Conservation (phyloP, 140 eudicot species). For the Bidens hawaiensis region DNA sequence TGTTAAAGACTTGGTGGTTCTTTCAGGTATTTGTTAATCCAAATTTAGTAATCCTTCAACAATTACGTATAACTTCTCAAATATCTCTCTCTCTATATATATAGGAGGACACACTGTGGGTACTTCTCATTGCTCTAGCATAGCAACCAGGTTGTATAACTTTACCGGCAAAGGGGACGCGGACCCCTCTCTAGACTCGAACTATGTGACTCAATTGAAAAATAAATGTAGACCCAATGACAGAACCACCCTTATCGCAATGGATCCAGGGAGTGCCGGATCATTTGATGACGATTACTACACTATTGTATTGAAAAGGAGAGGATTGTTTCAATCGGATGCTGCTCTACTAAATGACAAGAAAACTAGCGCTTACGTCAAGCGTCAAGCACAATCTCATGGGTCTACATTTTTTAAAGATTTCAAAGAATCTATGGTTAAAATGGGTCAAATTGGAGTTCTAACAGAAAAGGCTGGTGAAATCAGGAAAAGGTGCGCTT, state of each 20-base stretch:
- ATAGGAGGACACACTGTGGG: conserved; percentile 49
- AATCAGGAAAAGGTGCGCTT: conserved; percentile 24
- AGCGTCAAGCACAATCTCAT: conserved; percentile 2
- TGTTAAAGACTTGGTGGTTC: conserved; percentile 40
- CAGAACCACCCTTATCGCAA: conserved; percentile 14
- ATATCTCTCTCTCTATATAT: background rate
- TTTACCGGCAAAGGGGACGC: conserved; percentile 37
- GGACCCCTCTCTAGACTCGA: conserved; percentile 23
- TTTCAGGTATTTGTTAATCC: conserved; percentile 40
- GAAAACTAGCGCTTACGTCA: conserved; percentile 21
- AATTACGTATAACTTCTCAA: no score
- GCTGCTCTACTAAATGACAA: conserved; percentile 26
- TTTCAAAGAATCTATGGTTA: conserved; percentile 23
- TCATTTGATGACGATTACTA: conserved; percentile 31
- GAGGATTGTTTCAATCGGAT: conserved; percentile 32
- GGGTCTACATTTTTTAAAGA: conserved; percentile 17
- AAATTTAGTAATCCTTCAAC: no score
- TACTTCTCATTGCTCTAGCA: conserved; percentile 27
- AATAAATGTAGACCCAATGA: conserved; percentile 14
- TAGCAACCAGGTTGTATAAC: conserved; percentile 35
- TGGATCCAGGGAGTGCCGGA: conserved; percentile 44
- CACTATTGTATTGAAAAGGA: conserved; percentile 20
- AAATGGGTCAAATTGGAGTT: conserved; percentile 32
- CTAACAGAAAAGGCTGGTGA: conserved; percentile 26
- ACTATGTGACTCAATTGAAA: conserved; percentile 20